A percentile compares a stretch with the other conserved stretches of the same genome.
Evolutionary conservation across 352 stramenopile genomes (phyloP).

Genomic region (Hyaloperonospora arabidopsidis): DNA sequence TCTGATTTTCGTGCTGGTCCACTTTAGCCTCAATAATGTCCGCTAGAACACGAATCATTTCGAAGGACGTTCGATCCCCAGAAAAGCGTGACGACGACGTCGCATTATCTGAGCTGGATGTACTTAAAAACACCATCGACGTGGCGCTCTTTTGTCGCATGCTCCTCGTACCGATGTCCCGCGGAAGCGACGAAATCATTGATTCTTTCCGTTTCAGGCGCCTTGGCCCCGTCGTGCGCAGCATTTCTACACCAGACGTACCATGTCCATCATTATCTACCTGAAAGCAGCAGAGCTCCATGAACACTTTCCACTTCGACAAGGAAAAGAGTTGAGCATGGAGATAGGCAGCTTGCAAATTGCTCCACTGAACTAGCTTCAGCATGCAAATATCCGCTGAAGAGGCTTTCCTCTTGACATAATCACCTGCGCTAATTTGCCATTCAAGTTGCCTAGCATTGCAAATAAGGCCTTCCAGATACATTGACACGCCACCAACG

Average conservation of each 20-base stretch:
- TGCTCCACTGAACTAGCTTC: constrained; percentile 43
- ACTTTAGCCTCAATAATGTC: constrained; percentile 38
- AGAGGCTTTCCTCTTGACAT: constrained; percentile 19
- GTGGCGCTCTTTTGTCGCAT: neutral
- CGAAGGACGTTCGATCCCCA: constrained; percentile 62
- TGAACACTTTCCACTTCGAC: constrained; percentile 58
- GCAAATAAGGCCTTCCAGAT: constrained; percentile 27
- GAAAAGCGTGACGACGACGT: constrained; percentile 38
- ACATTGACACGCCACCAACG: constrained; percentile 16
- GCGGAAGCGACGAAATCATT: constrained; percentile 56
- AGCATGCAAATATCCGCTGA: constrained; percentile 27
- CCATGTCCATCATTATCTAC: constrained; percentile 6
- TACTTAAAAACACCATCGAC: constrained; percentile 10
- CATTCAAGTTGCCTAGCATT: constrained; percentile 23
- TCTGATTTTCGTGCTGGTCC: constrained; percentile 24
- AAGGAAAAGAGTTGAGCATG: constrained; percentile 48
- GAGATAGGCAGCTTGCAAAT: constrained; percentile 44
- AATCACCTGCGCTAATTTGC: constrained; percentile 25
- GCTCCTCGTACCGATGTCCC: constrained; percentile 11
- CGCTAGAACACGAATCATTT: constrained; percentile 53
- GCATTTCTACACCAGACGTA: constrained; percentile 8
- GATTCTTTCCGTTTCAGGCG: constrained; percentile 54
- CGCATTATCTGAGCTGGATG: constrained; percentile 9
- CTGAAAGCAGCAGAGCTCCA: constrained; percentile 60
- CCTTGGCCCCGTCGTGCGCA: constrained; percentile 5